Evolutionary conservation across 176 grass and related monocot genomes (phyloP), one percentile per base, ranked within the genome.

Genomic region (Tuctoria greenei): DNA sequence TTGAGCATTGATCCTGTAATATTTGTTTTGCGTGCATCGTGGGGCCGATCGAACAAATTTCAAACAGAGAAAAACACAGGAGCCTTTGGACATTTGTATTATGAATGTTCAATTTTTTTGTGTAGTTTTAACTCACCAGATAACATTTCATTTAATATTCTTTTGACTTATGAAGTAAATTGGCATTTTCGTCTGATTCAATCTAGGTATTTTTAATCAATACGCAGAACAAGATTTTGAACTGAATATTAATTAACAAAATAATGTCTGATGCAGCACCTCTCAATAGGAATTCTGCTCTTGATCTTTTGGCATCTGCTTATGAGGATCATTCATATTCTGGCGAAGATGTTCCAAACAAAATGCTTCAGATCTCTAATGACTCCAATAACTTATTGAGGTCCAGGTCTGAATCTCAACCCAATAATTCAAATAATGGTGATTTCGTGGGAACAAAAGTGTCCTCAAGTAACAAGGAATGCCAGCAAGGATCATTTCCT

Each of bases 241-340:
- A 62, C 38, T 1, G 2, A 20, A 71, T 89, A 44, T 40, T 41
- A 86, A 41, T 51, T 44, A 69, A 72, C 25, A 27, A 65, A 66
- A 59, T 87, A 57, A 69, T 77, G 84, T 85, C 78, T 59, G 86
- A 88, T 88, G 74, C 59, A 67, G 84, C 54, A 16, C 72, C 89
- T 64, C 66, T 74, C 51, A 71, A 82, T 72, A 50, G 76, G 55
- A 73, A 40, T 72, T 92, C 96, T 84, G 89, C 87, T 70, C 96
- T 90, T 85, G 96, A 90, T 86, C 84, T 88, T 75, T 86, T 99
- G 76, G 95, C 77, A 35, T 87, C 89, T 78, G 79, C 69, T 46
- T 88, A 92, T 82, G 89, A 51, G 38, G 85, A 84, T 84, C 67
- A 40, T 70, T 88, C 91, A 67, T 82, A 90, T 61, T 78, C 92